Evolutionary conservation across 306 rosid species (phyloP).

Genomic region (Lupinus albus): DNA sequence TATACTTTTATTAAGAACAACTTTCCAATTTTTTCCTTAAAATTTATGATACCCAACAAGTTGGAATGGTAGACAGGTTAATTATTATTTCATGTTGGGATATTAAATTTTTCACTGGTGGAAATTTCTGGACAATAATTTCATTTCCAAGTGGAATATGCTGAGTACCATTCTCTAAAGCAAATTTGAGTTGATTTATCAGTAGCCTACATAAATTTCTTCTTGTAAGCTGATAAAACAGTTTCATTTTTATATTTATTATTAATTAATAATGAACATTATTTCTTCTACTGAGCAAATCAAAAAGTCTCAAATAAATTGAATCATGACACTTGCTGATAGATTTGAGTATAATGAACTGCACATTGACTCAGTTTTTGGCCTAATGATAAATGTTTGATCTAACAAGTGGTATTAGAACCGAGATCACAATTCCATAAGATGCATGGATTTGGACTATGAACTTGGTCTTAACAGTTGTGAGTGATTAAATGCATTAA

Average conservation of each 20-base stretch:
- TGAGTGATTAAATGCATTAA: conserved; percentile 17
- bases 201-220: not conserved
- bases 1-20: not conserved
- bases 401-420: no score
- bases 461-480: not conserved
- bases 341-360: no score
- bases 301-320: no score
- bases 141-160: no score
- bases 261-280: no score
- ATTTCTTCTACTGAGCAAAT: not conserved
- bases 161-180: no score
- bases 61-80: not conserved
- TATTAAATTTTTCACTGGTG: not conserved
- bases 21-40: not conserved
- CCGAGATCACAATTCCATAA: no score
- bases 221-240: not conserved
- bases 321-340: no score
- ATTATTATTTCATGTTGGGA: not conserved
- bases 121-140: not conserved
- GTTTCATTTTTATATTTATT: no score
- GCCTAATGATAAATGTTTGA: no score
- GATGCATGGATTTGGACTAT: no score
- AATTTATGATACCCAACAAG: not conserved
- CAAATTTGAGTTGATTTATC: not conserved
- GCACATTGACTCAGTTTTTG: no score